Percentiles rank a stretch among this genome's conserved stretches.
Conservation (phyloP, 1,284 basidiomycete species). For the Athelia sp. region DNA sequence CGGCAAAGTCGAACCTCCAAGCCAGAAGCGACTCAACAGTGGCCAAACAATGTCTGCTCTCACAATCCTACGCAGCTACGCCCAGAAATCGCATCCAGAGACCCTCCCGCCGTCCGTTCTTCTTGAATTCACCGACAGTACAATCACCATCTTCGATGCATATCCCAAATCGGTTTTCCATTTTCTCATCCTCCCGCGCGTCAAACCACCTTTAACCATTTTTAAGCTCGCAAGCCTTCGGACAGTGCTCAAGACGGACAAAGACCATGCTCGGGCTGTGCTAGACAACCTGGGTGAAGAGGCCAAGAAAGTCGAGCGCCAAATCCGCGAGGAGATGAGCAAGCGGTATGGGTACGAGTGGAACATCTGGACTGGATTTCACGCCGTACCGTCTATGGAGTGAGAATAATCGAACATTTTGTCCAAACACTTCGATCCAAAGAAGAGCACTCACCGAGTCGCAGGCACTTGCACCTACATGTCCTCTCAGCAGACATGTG, state of each 20-base stretch:
- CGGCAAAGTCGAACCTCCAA: neutral
- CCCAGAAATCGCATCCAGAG: constrained; percentile 41
- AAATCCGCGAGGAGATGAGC: constrained; percentile 81
- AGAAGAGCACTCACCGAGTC: neutral
- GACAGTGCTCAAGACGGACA: constrained; percentile 54
- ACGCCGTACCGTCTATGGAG: constrained; percentile 78
- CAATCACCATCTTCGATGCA: constrained; percentile 78
- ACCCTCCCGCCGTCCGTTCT: constrained; percentile 56
- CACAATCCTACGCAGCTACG: constrained; percentile 61
- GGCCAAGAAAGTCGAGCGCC: constrained; percentile 46
- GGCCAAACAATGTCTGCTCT: constrained; percentile 36
- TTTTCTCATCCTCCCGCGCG: constrained; percentile 73
- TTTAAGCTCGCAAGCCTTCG: constrained; percentile 52
- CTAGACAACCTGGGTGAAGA: constrained; percentile 54
- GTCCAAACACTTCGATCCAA: constrained; percentile 1
- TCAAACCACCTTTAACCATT: constrained; percentile 26
- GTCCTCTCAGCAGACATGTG: constrained; percentile 83
- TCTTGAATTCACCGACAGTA: constrained; percentile 54
- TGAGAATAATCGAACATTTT: constrained; percentile 26
- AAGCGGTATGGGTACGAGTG: constrained; percentile 75
- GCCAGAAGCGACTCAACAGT: neutral
- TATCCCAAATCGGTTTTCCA: constrained; percentile 88
- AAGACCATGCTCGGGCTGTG: constrained; percentile 46
- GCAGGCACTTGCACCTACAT: constrained; percentile 83
- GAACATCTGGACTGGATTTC: constrained; percentile 83